Percentiles rank a stretch among this genome's conserved stretches.
phyloP scores from a whole-genome alignment of 164 flowering plant species.

The Vitis cinerea region DNA sequence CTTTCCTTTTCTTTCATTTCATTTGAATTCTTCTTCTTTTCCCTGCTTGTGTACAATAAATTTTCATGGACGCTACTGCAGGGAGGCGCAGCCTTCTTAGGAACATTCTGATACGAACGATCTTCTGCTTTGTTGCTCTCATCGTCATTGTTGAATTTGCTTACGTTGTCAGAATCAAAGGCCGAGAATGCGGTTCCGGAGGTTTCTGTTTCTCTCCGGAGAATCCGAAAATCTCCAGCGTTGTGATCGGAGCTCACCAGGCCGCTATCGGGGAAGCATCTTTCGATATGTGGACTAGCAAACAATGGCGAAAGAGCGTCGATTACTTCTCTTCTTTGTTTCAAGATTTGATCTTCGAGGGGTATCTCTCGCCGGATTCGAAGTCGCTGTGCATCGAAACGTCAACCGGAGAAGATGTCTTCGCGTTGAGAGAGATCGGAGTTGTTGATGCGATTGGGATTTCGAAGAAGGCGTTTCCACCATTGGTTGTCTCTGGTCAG shows the following conservation, averaged over 20 bases:
- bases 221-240: no score
- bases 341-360: conserved; percentile 69
- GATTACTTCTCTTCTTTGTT: conserved; percentile 69
- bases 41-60: no score
- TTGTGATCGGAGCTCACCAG: no score
- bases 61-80: conserved; percentile 2
- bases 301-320: conserved; percentile 60
- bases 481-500: conserved; percentile 54
- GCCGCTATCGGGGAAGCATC: no score
- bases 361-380: conserved; percentile 47
- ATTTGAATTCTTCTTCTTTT: no score
- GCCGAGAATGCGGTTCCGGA: background rate
- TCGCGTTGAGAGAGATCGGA: conserved; percentile 75
- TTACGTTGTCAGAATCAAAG: background rate
- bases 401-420: conserved; percentile 55
- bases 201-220: no score
- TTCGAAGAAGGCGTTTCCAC: conserved; percentile 54
- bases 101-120: conserved; percentile 10
- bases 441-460: conserved; percentile 67
- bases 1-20: background rate
- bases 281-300: conserved; percentile 48
- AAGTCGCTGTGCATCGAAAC: conserved; percentile 71
- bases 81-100: conserved; percentile 3
- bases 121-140: background rate
- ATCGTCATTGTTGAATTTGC: background rate